phyloP scores from a whole-genome alignment of 257 asterid genomes.

The Nicotiana obtusifolia region DNA sequence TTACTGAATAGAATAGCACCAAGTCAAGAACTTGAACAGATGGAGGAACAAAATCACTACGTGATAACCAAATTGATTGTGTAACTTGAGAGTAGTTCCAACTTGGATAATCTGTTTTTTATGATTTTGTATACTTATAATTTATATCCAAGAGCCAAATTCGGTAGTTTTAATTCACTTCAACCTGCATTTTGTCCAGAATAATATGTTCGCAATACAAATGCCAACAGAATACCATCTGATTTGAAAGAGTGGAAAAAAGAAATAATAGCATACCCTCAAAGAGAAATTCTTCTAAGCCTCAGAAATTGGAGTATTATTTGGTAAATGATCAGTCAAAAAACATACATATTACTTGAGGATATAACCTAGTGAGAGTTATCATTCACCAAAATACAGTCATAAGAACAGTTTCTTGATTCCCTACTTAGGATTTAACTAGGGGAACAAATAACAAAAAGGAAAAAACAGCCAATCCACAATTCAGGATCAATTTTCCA shows the following conservation, averaged over 20 bases:
- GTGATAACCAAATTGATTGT: not conserved
- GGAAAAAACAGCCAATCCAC: not conserved
- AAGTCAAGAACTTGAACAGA: constrained; percentile 8
- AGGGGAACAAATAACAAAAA: not conserved
- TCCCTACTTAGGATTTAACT: not conserved
- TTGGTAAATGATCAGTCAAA: not conserved
- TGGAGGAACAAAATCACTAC: constrained; percentile 16
- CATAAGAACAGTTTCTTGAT: not conserved
- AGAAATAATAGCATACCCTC: not conserved
- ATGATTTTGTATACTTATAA: not conserved
- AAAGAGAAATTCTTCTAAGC: not conserved
- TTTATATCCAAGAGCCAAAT: not conserved
- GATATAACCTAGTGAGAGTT: not conserved
- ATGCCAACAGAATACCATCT: not conserved
- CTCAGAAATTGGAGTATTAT: not conserved
- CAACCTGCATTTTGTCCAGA: not conserved
- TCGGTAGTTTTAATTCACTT: not conserved
- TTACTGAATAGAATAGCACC: constrained; percentile 18
- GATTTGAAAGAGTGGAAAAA: not conserved
- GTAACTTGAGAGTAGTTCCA: constrained; percentile 10
- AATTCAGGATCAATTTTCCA: not conserved
- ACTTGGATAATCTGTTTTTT: not conserved
- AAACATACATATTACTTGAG: not conserved
- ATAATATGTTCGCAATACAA: not conserved
- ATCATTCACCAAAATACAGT: not conserved